Base-by-base conservation (phyloP, 164 flowering plant species). In the Umbilicus rupestris region DNA sequence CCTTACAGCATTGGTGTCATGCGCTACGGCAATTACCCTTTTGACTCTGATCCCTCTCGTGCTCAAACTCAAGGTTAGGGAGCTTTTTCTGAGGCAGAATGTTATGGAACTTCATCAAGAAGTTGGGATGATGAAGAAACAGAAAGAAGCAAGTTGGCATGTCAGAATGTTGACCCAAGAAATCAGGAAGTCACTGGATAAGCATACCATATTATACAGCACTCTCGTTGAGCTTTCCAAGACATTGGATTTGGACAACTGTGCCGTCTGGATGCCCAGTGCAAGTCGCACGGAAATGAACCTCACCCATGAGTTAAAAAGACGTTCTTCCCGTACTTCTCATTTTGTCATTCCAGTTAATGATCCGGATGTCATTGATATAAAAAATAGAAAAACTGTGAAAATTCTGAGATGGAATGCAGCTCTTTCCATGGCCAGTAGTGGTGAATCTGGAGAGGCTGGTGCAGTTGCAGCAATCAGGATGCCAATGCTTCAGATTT, bases 201-300 rank as follows among this genome's bases (percentile, higher is more conserved):
- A 69, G 71, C 89, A 83, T 44, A 83, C 78, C 1, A 81, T 85
- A 22, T 62, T 85, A 47, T 74, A 81, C 44, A 85, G 85, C 33
- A 85, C 89, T 59, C 72, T 85, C 11, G 89, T 85, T 58, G 89
- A 81, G 77, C 85, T 85, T 31, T 83, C 86, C 11, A 81, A 77
- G 63, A 81, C 85, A 22, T 66, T 85, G 69, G 84, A 73, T 64
- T 68, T 83, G 59, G 71, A 77, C 30, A 81, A 80, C 39, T 85
- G 85, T 77, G 86, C 82, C 0, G 85, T 83, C 42, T 85, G 87
- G 89, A 83, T 85, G 84, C 83, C 84, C 0, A 77, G 74, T 70
- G 77, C 73, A 62, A 68, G 26, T 19, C 66, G 73, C 44, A 79
- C 79, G 0, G 75, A 69, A 59, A 79, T 84, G 83, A 71, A 75